A percentile compares a stretch with the other conserved stretches of the same genome.
Conservation (phyloP, 163 green algal species). For the Scenedesmus sp. region DNA sequence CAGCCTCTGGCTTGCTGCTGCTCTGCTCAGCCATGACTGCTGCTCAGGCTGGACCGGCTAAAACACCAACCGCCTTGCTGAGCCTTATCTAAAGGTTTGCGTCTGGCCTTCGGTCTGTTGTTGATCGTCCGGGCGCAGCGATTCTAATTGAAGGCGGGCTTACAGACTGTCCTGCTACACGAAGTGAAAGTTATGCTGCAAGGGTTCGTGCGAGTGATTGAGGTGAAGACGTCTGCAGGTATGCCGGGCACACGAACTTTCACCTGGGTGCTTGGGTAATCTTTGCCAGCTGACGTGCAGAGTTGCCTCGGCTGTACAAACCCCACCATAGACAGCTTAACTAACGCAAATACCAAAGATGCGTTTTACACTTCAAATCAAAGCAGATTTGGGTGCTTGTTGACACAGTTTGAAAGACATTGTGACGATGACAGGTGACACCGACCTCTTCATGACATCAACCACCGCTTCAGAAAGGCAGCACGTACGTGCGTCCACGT, state of each 20-base stretch:
- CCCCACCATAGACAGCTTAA: neutral
- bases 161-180: neutral
- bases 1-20: constrained; percentile 13
- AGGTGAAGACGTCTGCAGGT: neutral
- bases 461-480: neutral
- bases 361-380: no score
- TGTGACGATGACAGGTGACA: neutral
- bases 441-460: neutral
- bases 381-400: neutral
- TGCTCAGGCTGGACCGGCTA: neutral
- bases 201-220: neutral
- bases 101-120: neutral
- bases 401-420: neutral
- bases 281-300: neutral
- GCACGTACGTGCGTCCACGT: neutral
- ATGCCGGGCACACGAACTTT: neutral
- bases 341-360: neutral
- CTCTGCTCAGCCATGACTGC: neutral
- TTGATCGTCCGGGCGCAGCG: neutral
- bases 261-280: constrained; percentile 4
- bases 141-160: neutral
- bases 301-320: neutral
- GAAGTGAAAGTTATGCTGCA: neutral
- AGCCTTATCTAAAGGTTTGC: neutral
- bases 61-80: neutral